Evolutionary conservation across 2,329 filamentous ascomycete species (phyloP), one percentile per base, ranked within the genome.

Genomic region (Neonectria ditissima): DNA sequence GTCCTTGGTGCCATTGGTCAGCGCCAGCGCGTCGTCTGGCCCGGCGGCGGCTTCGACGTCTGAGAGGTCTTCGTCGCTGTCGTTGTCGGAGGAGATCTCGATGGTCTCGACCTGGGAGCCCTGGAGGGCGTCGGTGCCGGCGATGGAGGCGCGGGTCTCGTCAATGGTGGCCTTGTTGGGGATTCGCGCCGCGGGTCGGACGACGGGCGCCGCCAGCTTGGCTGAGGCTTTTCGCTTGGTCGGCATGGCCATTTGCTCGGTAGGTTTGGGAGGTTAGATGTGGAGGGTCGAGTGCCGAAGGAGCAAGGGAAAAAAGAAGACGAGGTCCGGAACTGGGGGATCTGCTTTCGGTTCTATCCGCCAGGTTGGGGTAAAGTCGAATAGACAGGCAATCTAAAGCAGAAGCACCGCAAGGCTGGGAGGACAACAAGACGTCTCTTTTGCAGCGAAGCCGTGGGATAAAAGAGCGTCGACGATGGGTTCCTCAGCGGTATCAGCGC

Each of bases 151-250:
- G 70, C 81, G 83, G n/a, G 83, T 82, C 74, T 91, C 87, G 76
- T 89, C 85, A 64, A 90, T 83, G 60, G 80, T 82, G 44, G 80
- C 77, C 73, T 83, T 87, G 50, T 80, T 77, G 3, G 81, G 72
- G 18, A 80, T 75, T 74, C 86, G 87, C 62, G 86, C 86, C 73
- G 80, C 83, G 59, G 82, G 80, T 76, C 83, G 86, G 64, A 86
- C 80, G 14, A 82, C 80, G 0, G 88, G 88, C 63, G 83, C 79
- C 61, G 85, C 86, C 72, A 90, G 80, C 78, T 85, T 85, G 66
- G 82, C 81, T 64, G 86, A 79, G 61, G 84, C 80, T 83, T 89
- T 90, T 75, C 87, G 82, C 78, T 88, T 90, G 47, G 87, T 85
- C 65, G 87, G 87, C 84, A 89, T 88, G 65, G 74, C 72, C 71